phyloP scores from a whole-genome alignment of 2,329 filamentous ascomycete species.

The Colletotrichum phormii region DNA sequence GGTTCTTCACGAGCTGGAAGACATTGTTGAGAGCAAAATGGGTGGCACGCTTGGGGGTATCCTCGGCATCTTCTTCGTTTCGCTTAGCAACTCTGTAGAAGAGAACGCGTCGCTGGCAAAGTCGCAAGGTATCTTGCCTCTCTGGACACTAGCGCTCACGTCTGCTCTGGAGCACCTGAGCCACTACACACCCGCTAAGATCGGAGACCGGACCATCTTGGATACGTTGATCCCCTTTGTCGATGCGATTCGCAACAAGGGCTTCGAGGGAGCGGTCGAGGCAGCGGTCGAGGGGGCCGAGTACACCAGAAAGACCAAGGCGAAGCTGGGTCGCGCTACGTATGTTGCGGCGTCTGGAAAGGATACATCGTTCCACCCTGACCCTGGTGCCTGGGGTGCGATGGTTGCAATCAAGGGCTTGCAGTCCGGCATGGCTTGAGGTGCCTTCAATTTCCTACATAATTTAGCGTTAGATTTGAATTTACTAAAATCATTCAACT shows the following conservation, averaged over 20 bases:
- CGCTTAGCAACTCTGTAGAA: conserved; percentile 42
- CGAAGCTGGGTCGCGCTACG: conserved; percentile 74
- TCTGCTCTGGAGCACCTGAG: conserved; percentile 59
- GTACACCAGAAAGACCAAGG: conserved; percentile 72
- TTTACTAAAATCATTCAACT: neutral
- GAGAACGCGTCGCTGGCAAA: conserved; percentile 41
- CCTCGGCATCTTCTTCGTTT: conserved; percentile 66
- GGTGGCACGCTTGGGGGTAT: conserved; percentile 64
- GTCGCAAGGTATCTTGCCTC: conserved; percentile 47
- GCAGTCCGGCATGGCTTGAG: conserved; percentile 38
- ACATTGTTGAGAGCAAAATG: conserved; percentile 68
- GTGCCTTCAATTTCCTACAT: neutral
- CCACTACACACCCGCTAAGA: conserved; percentile 65
- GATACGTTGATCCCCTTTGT: conserved; percentile 68
- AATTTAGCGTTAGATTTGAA: conserved; percentile 1
- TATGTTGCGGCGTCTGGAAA: conserved; percentile 69
- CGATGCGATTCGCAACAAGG: conserved; percentile 57
- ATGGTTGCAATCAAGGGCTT: conserved; percentile 65
- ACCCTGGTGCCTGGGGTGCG: conserved; percentile 78
- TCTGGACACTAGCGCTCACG: conserved; percentile 58
- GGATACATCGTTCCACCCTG: conserved; percentile 64
- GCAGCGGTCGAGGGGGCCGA: conserved; percentile 71
- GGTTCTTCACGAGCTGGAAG: conserved; percentile 61
- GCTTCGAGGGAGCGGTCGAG: conserved; percentile 66
- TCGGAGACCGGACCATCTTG: conserved; percentile 69